Conservation (phyloP, 2,329 filamentous ascomycete species). For the Aspergillus bombycis region DNA sequence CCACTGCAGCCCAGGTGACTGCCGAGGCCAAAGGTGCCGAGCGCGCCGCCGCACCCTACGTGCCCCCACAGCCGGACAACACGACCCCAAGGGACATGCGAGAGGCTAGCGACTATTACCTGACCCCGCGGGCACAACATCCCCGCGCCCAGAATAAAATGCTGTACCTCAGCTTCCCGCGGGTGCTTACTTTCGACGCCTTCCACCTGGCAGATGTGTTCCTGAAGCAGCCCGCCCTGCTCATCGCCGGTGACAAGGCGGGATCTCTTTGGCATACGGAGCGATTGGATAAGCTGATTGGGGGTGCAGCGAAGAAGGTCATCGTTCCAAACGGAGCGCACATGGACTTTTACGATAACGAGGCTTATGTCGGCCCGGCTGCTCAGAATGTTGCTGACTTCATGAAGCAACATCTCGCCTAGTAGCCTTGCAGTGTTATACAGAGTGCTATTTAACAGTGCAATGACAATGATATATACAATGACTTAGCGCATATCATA, state of each 20-base stretch:
- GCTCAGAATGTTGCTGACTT: not conserved
- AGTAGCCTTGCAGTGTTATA: too few species aligned
- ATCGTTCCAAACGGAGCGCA: not conserved
- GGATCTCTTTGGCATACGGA: not conserved
- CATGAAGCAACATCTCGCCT: not conserved
- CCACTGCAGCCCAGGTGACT: too few species aligned
- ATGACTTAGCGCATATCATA: too few species aligned
- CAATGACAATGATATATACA: too few species aligned
- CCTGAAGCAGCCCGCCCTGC: not conserved
- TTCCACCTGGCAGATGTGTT: not conserved
- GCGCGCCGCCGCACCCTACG: too few species aligned
- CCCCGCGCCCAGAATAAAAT: not conserved
- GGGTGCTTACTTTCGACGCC: not conserved
- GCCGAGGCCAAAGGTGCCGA: too few species aligned
- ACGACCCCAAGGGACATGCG: not conserved
- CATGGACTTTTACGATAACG: not conserved
- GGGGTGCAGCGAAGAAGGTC: not conserved
- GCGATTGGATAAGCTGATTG: not conserved
- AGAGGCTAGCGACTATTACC: not conserved
- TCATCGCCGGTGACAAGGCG: not conserved
- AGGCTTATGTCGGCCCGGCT: not conserved
- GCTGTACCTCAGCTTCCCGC: not conserved
- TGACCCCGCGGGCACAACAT: not conserved
- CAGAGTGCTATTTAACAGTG: too few species aligned
- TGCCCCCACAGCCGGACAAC: not conserved